Evolutionary conservation across 805 yeast genomes (phyloP).

Genomic region (Nakazawaea wickerhamii): DNA sequence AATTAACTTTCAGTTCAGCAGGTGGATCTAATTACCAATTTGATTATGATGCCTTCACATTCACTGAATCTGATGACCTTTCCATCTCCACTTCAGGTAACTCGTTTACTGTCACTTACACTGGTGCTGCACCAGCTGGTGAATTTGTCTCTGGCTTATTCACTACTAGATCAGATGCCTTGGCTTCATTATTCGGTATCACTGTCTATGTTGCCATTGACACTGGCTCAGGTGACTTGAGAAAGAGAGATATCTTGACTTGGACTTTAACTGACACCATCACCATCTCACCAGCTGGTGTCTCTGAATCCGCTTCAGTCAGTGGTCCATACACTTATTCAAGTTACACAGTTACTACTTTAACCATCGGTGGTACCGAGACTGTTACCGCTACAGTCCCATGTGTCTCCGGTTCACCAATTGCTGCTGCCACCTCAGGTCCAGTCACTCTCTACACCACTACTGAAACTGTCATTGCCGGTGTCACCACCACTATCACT

Average conservation of each 20-base stretch:
- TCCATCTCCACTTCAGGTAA: conserved; percentile 3
- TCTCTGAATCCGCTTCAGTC: conserved; percentile 7
- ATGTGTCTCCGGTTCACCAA: conserved; percentile 9
- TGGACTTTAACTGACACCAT: conserved; percentile 12
- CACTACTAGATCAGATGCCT: conserved; percentile 1
- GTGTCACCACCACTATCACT: conserved; percentile 26
- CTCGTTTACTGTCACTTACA: conserved; percentile 11
- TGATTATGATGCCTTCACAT: conserved; percentile 8
- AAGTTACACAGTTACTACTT: conserved; percentile 13
- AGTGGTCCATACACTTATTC: conserved; percentile 10
- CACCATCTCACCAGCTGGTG: conserved; percentile 6
- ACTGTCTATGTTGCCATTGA: conserved; percentile 12
- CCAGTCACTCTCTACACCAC: conserved; percentile 13
- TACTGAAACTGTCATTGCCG: conserved; percentile 11
- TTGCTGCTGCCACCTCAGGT: conserved; percentile 10
- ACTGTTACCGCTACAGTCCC: conserved; percentile 13
- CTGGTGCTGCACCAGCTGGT: conserved; percentile 10
- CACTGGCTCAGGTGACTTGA: conserved; percentile 9
- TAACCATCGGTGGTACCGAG: conserved; percentile 7
- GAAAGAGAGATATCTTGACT: conserved; percentile 12
- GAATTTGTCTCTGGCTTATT: conserved; percentile 10
- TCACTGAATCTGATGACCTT: conserved; percentile 2
- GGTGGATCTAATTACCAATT: conserved; percentile 12
- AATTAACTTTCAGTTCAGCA: conserved; percentile 9
- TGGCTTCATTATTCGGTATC: conserved; percentile 6